Percentiles rank a stretch among this genome's conserved stretches.
Evolutionary conservation across 2,329 filamentous ascomycete genomes (phyloP).

Genomic region (Neofusicoccum kwambonambiense): DNA sequence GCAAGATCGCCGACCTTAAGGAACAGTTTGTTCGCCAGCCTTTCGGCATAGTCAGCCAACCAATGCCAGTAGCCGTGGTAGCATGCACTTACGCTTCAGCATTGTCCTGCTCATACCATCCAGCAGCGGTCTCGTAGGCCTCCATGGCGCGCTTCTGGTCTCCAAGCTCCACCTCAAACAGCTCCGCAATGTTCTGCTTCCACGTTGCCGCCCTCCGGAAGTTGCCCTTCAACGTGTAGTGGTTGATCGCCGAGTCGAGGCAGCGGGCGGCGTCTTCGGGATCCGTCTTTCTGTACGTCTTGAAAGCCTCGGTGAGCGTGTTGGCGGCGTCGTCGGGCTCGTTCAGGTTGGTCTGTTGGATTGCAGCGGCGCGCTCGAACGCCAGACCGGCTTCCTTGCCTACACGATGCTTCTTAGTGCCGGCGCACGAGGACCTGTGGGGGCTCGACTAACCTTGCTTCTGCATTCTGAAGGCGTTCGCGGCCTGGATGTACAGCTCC

Average conservation of each 20-base stretch:
- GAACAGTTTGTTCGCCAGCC: slow-evolving; percentile 88
- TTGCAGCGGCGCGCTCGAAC: slow-evolving; percentile 78
- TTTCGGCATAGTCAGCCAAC: slow-evolving; percentile 34
- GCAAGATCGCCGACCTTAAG: slow-evolving; percentile 88
- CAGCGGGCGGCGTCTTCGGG: slow-evolving; percentile 70
- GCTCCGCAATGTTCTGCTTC: slow-evolving; percentile 83
- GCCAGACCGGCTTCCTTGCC: slow-evolving; percentile 82
- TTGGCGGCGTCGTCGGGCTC: slow-evolving; percentile 93
- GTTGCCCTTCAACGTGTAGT: slow-evolving; percentile 87
- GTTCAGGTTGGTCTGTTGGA: slow-evolving; percentile 78
- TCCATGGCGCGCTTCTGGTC: slow-evolving; percentile 73
- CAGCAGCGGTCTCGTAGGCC: slow-evolving; percentile 75
- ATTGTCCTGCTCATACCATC: slow-evolving; percentile 84
- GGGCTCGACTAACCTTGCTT: slow-evolving; percentile 64
- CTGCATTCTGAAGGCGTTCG: slow-evolving; percentile 87
- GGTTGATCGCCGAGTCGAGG: slow-evolving; percentile 62
- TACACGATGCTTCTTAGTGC: slow-evolving; percentile 34
- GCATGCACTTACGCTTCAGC: slow-evolving; percentile 66
- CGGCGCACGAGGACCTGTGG: background rate
- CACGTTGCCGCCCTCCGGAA: slow-evolving; percentile 82
- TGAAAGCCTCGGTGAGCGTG: slow-evolving; percentile 85
- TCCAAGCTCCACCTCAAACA: slow-evolving; percentile 78
- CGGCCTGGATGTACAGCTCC: slow-evolving; percentile 83
- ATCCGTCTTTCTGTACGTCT: slow-evolving; percentile 78
- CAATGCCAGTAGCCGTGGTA: background rate